phyloP scores from a whole-genome alignment of 371 early-diverging fungal species.

The Saksenaea vasiformis region DNA sequence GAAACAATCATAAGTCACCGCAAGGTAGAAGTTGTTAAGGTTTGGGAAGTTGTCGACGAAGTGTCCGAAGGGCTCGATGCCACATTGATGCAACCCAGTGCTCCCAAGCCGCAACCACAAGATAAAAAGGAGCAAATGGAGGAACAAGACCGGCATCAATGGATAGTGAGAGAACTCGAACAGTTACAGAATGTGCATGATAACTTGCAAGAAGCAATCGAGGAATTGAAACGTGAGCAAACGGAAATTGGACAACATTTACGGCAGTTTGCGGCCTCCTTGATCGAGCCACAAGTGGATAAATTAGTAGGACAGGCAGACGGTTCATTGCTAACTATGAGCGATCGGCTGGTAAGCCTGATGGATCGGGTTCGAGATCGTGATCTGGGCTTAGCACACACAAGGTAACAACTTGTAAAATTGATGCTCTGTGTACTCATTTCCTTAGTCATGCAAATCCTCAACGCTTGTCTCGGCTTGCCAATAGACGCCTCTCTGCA shows the following conservation, averaged over 20 bases:
- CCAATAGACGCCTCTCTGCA: conserved; percentile 12
- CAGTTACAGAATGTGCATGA: conserved; percentile 53
- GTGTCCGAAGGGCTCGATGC: conserved; percentile 44
- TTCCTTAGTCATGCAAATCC: background rate
- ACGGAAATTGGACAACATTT: conserved; percentile 34
- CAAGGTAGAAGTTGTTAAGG: conserved; percentile 62
- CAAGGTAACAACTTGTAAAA: background rate
- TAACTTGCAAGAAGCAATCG: conserved; percentile 36
- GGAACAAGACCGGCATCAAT: conserved; percentile 56
- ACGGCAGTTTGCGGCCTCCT: conserved; percentile 21
- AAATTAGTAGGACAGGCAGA: conserved; percentile 38
- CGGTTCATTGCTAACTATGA: conserved; percentile 33
- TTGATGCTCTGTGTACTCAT: background rate
- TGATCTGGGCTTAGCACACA: conserved; percentile 28
- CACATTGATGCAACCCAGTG: conserved; percentile 12
- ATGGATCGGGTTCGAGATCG: conserved; percentile 39
- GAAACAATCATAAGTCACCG: conserved; percentile 58
- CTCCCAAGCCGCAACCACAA: conserved; percentile 8
- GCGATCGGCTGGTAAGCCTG: conserved; percentile 36
- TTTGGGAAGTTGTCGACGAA: conserved; percentile 65
- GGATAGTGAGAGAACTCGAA: conserved; percentile 60
- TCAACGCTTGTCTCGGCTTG: conserved; percentile 9
- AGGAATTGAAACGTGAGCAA: conserved; percentile 46
- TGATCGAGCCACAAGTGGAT: conserved; percentile 50
- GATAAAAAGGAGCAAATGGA: conserved; percentile 17